Conservation (phyloP, 441 rosid genomes). For the Adansonia gregorii region DNA sequence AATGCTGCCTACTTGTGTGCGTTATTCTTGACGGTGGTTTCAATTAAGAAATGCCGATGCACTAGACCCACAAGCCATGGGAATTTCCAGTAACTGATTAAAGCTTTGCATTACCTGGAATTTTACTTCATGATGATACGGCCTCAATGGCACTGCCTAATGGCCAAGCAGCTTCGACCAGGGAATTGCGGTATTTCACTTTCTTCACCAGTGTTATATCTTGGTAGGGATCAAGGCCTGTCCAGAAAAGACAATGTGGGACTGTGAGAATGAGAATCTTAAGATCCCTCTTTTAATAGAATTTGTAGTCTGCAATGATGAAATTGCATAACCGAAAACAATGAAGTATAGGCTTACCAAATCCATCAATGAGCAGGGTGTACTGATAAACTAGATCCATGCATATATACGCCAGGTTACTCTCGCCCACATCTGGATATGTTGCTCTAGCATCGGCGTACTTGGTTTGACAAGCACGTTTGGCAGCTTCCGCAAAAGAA, state of each 20-base stretch:
- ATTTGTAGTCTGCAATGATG: not conserved
- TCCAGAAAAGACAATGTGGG: slow-evolving; percentile 10
- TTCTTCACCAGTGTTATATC: slow-evolving; percentile 84
- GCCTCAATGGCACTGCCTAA: slow-evolving; percentile 99
- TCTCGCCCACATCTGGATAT: slow-evolving; percentile 54
- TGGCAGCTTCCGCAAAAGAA: slow-evolving; percentile 78
- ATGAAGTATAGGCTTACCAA: slow-evolving; percentile 52
- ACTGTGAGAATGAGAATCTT: slow-evolving; percentile 21
- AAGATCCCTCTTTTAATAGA: not conserved
- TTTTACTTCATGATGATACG: slow-evolving; percentile 47
- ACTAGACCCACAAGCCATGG: slow-evolving; percentile 16
- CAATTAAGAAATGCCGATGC: slow-evolving; percentile 12
- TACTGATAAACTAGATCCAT: slow-evolving; percentile 96
- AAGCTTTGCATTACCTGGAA: slow-evolving; percentile 20
- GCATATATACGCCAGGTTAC: slow-evolving; percentile 76
- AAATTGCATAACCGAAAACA: not conserved
- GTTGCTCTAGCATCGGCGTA: slow-evolving; percentile 59
- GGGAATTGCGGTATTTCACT: slow-evolving; percentile 60
- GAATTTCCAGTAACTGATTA: not conserved
- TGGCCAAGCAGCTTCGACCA: slow-evolving; percentile 98
- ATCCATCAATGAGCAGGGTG: slow-evolving; percentile 85
- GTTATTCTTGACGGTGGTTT: slow-evolving; percentile 22
- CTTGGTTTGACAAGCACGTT: slow-evolving; percentile 79
- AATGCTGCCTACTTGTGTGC: slow-evolving; percentile 15
- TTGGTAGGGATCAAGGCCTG: slow-evolving; percentile 82